Percentiles rank a stretch among this genome's conserved stretches.
These are phyloP conservation scores for Alternaria incomplexa DNA, from an alignment of 2,329 filamentous ascomycete species.

Conservation along the genomic window DNA sequence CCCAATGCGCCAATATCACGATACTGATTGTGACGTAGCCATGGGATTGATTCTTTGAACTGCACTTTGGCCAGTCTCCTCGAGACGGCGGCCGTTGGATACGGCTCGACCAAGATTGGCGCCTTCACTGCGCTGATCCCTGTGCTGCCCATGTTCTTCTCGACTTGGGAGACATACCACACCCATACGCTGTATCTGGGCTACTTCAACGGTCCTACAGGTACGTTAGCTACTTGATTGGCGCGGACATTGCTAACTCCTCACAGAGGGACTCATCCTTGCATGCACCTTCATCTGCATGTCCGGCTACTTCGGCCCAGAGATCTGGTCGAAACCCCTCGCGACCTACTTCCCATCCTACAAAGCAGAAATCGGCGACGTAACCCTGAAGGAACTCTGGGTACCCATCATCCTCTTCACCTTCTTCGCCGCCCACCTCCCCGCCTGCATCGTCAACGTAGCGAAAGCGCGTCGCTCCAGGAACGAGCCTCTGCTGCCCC, in stretches of 20 bases:
- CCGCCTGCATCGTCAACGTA: slow-evolving; percentile 89
- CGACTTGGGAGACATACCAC: slow-evolving; percentile 99
- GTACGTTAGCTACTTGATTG: slow-evolving; percentile 31
- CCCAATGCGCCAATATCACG: slow-evolving; percentile 28
- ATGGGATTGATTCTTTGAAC: slow-evolving; percentile 97
- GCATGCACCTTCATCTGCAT: slow-evolving; percentile 85
- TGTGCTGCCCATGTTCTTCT: slow-evolving; percentile 98
- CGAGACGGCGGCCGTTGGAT: slow-evolving; percentile 90
- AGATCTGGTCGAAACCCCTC: slow-evolving; percentile 82
- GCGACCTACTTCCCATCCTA: slow-evolving; percentile 57
- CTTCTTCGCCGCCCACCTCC: slow-evolving; percentile 70
- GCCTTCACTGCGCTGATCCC: slow-evolving; percentile 91
- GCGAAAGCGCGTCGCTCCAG: slow-evolving; percentile 73
- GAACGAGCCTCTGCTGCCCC: slow-evolving; percentile 75
- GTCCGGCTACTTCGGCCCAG: slow-evolving; percentile 86
- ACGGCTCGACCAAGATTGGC: slow-evolving; percentile 82
- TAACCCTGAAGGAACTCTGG: slow-evolving; percentile 88
- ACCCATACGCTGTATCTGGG: slow-evolving; percentile 96
- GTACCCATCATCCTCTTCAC: slow-evolving; percentile 62
- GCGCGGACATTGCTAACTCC: slow-evolving; percentile 16
- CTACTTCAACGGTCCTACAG: slow-evolving; percentile 93
- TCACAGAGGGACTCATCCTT: slow-evolving; percentile 80
- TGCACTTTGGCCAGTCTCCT: slow-evolving; percentile 91
- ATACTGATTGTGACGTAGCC: slow-evolving; percentile 55
- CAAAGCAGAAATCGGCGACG: slow-evolving; percentile 67